Percentiles rank a stretch among this genome's conserved stretches.
Conservation (phyloP, 1,139 yeast species). For the Candida freyschussii region DNA sequence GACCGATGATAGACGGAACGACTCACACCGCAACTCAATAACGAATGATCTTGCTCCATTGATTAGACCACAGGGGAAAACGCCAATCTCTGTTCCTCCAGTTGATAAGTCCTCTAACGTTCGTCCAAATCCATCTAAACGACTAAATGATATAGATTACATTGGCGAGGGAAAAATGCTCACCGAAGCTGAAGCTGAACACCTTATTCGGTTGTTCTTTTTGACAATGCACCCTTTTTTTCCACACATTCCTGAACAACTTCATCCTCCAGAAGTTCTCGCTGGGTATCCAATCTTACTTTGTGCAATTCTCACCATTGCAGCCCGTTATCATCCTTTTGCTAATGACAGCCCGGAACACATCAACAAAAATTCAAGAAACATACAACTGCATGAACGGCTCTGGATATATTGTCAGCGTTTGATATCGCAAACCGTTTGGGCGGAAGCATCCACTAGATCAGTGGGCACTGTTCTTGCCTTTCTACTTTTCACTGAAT, state of each 20-base stretch:
- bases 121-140: conserved; percentile 50
- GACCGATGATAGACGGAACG: conserved; percentile 1
- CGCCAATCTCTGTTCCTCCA: conserved; percentile 37
- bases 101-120: conserved; percentile 44
- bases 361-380: conserved; percentile 29
- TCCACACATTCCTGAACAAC: conserved; percentile 75
- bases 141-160: conserved; percentile 57
- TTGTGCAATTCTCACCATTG: conserved; percentile 74
- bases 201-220: conserved; percentile 62
- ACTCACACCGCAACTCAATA: not conserved
- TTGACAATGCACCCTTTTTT: conserved; percentile 82
- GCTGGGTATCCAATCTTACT: conserved; percentile 77
- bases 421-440: conserved; percentile 78
- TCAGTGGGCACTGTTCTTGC: conserved; percentile 85
- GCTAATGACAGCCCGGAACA: conserved; percentile 30
- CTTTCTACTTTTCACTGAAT: conserved; percentile 81
- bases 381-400: conserved; percentile 66
- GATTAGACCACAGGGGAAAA: conserved; percentile 20
- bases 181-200: conserved; percentile 62
- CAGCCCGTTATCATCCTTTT: conserved; percentile 68
- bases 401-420: conserved; percentile 82
- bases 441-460: conserved; percentile 92
- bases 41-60: conserved; percentile 18
- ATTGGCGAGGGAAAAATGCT: conserved; percentile 54
- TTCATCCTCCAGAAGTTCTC: conserved; percentile 61